Evolutionary conservation across 176 grass and related monocot species (phyloP).

Genomic region (Melocanna baccifera): DNA sequence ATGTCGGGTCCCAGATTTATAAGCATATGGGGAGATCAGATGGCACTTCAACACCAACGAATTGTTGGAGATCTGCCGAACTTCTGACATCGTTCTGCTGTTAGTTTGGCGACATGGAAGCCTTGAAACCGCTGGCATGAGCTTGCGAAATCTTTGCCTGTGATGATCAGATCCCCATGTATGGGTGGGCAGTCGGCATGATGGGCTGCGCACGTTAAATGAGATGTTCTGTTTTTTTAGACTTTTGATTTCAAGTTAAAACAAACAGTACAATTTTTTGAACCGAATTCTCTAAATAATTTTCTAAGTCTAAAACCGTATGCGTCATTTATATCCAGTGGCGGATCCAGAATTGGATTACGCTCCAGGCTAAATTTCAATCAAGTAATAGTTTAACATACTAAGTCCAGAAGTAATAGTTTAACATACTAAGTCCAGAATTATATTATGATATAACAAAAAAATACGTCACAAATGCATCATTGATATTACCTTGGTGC

Average conservation of each 20-base stretch:
- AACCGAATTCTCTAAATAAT: too few relatives aligned
- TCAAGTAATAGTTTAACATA: too few relatives aligned
- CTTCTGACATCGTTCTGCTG: not conserved
- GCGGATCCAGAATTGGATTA: too few relatives aligned
- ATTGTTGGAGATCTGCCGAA: not conserved
- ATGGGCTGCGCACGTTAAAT: not conserved
- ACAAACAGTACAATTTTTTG: rapidly evolving
- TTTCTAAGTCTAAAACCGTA: too few relatives aligned
- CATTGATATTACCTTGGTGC: too few relatives aligned
- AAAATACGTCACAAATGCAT: too few relatives aligned
- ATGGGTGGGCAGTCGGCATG: not conserved
- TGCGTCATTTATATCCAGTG: rapidly evolving
- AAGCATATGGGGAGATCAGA: conserved; percentile 42
- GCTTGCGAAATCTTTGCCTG: not conserved
- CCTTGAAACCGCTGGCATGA: not conserved
- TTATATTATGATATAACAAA: too few relatives aligned
- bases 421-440: too few relatives aligned
- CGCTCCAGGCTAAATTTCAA: too few relatives aligned
- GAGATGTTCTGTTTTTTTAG: not conserved
- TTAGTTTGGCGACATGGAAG: not conserved
- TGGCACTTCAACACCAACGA: not conserved
- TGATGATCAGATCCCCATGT: not conserved
- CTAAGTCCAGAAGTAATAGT: too few relatives aligned
- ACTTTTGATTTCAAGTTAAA: too few relatives aligned
- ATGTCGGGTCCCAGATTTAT: conserved; percentile 7